Conservation (phyloP, 23 red algal genomes). For the Gracilaria vermiculophylla region DNA sequence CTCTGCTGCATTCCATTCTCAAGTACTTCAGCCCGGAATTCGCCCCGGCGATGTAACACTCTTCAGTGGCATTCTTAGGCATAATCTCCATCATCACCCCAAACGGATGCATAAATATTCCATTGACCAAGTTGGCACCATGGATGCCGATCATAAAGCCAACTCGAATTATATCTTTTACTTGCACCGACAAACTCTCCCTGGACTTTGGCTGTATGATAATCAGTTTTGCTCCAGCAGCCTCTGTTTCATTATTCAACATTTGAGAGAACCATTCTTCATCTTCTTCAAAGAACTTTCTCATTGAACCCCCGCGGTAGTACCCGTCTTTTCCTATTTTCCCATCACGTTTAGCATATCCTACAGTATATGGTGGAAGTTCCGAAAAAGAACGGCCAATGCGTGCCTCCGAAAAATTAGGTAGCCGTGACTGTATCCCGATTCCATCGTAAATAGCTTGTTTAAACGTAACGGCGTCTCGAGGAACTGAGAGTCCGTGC, state of each 20-base stretch:
- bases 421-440: not conserved
- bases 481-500: conserved; percentile 33
- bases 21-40: conserved; percentile 67
- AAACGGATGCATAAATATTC: conserved; percentile 57
- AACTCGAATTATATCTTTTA: not conserved
- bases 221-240: conserved; percentile 1
- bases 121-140: conserved; percentile 79
- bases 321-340: not conserved
- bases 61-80: not conserved
- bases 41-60: conserved; percentile 46
- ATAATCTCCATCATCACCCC: conserved; percentile 61
- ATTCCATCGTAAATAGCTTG: conserved; percentile 27
- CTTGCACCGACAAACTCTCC: conserved; percentile 35
- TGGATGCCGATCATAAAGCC: conserved; percentile 75
- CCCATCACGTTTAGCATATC: conserved; percentile 14
- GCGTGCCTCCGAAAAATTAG: not conserved
- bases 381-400: not conserved
- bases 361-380: conserved; percentile 7
- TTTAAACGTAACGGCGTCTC: conserved; percentile 39
- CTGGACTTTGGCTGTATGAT: not conserved
- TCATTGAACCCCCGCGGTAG: not conserved
- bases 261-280: conserved; percentile 51
- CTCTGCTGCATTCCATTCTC: not conserved
- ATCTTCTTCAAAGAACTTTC: conserved; percentile 29
- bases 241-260: conserved; percentile 13